Evolutionary conservation across 2,329 filamentous ascomycete genomes (phyloP).

Genomic region (Fusarium fracticaudum): DNA sequence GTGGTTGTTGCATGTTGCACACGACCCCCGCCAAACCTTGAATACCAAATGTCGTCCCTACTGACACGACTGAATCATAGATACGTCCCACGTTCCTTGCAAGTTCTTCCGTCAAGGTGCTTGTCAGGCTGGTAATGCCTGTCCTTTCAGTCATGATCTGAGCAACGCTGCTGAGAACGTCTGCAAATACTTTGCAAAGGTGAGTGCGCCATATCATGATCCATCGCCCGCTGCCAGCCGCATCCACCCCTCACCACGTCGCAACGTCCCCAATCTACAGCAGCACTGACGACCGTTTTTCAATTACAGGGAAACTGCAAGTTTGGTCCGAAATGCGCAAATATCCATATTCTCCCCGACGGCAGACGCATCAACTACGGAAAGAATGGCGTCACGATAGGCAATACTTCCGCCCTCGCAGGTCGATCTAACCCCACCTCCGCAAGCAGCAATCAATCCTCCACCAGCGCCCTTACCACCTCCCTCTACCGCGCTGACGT

Average conservation of each 20-base stretch:
- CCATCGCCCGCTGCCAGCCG: conserved; percentile 18
- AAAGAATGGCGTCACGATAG: conserved; percentile 74
- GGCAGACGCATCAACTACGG: conserved; percentile 89
- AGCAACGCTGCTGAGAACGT: conserved; percentile 85
- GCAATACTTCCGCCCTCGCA: conserved; percentile 66
- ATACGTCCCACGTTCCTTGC: conserved; percentile 97
- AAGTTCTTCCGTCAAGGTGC: conserved; percentile 98
- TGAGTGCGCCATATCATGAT: conserved; percentile 55
- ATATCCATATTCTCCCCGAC: conserved; percentile 94
- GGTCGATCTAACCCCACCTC: conserved; percentile 67
- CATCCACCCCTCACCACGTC: conserved; percentile 13
- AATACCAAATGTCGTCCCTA: conserved; percentile 21
- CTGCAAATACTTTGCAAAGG: conserved; percentile 99
- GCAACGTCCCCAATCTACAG: conserved; percentile 10
- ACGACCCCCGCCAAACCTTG: conserved; percentile 37
- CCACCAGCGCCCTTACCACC: conserved; percentile 73
- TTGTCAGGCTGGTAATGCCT: conserved; percentile 95
- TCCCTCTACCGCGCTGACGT: conserved; percentile 58
- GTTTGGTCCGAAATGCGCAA: conserved; percentile 96
- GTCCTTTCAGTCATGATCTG: conserved; percentile 95
- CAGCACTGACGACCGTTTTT: conserved; percentile 30
- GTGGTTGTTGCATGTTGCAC: conserved; percentile 39
- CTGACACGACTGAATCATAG: conserved; percentile 58
- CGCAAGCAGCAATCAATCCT: conserved; percentile 64
- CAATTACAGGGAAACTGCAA: conserved; percentile 89